These are phyloP conservation scores for Talaromyces atroroseus DNA, from an alignment of 2,329 filamentous ascomycete genomes.

Conservation along the genomic window DNA sequence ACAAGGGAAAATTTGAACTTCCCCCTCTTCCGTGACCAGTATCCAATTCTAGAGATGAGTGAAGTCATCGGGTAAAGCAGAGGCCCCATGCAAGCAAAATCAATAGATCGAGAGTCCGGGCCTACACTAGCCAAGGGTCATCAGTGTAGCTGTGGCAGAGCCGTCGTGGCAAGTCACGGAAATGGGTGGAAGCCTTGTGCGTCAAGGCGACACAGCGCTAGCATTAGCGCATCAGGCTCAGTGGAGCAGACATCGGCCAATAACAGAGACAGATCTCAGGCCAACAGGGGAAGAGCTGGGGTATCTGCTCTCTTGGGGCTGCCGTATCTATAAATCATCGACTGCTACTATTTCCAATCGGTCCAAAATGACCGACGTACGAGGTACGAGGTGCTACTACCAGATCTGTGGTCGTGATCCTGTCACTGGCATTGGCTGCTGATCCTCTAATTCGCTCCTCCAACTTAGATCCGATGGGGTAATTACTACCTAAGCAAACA, in stretches of 20 bases:
- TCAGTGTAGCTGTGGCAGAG: background rate
- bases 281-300: background rate
- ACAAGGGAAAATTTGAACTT: background rate
- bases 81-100: constrained; percentile 2
- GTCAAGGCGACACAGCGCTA: too few relatives aligned
- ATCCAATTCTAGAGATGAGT: background rate
- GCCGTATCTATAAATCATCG: background rate
- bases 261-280: background rate
- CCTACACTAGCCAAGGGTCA: background rate
- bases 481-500: background rate
- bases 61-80: background rate
- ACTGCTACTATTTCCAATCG: background rate
- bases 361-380: background rate
- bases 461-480: too few relatives aligned
- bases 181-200: background rate
- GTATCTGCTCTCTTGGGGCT: background rate
- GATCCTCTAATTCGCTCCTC: background rate
- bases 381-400: background rate
- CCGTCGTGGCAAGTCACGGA: background rate
- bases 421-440: constrained; percentile 1
- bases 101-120: constrained; percentile 7
- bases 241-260: background rate
- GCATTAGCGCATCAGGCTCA: background rate
- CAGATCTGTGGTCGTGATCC: background rate
- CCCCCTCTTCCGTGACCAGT: background rate